A percentile compares a stretch with the other conserved stretches of the same genome.
Evolutionary conservation across 164 flowering plant genomes (phyloP).

Genomic region (Liriodendron chinense): DNA sequence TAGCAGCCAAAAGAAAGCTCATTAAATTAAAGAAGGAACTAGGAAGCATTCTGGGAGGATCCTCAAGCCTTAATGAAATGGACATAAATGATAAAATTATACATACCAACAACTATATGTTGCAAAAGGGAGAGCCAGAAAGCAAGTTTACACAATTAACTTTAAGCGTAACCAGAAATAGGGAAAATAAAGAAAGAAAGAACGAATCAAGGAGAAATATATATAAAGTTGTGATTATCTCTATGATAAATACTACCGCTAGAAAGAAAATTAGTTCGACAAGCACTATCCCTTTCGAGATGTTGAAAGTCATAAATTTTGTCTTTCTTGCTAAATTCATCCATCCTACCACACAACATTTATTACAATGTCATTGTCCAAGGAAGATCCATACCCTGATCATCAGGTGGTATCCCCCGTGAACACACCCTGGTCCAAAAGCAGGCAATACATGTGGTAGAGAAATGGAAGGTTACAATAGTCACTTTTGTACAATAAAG

Average conservation of each 20-base stretch:
- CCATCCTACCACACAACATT: neutral
- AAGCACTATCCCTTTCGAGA: neutral
- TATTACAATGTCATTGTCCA: neutral
- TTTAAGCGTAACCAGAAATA: neutral
- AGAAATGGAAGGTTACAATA: too few relatives aligned
- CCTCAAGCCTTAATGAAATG: neutral
- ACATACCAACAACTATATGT: neutral
- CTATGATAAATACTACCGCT: neutral
- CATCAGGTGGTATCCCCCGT: too few relatives aligned
- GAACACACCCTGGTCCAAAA: too few relatives aligned
- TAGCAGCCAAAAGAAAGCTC: conserved; percentile 5
- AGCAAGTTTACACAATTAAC: neutral
- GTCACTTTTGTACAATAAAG: too few relatives aligned
- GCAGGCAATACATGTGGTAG: too few relatives aligned
- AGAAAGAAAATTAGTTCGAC: neutral
- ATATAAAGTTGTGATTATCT: neutral
- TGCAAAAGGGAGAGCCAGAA: neutral
- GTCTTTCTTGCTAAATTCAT: neutral
- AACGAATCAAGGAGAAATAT: neutral
- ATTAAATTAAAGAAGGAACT: neutral
- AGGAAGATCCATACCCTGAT: neutral
- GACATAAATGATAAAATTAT: neutral
- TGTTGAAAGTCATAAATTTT: neutral
- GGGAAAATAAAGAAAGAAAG: neutral
- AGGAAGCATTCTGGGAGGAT: too few relatives aligned